phyloP scores from a whole-genome alignment of 768 basidiomycete genomes.

The Thelephora ganbajun region DNA sequence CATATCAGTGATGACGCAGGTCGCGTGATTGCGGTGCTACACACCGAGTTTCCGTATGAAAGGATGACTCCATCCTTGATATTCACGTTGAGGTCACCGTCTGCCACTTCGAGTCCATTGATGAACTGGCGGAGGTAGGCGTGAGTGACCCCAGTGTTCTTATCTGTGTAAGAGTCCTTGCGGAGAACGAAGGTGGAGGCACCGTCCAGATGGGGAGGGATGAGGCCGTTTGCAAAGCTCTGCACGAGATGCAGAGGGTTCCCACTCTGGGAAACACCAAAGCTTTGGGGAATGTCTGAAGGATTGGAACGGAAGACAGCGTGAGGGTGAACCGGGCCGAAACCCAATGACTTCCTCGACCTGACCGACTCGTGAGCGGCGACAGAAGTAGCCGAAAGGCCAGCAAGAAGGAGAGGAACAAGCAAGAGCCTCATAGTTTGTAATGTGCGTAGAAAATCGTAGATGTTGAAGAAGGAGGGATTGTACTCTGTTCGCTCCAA shows the following conservation, averaged over 20 bases:
- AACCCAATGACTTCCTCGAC: conserved; percentile 76
- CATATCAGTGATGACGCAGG: background rate
- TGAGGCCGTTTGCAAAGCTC: conserved; percentile 40
- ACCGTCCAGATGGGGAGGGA: conserved; percentile 23
- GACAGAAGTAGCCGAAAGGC: conserved; percentile 8
- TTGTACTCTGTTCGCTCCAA: no score
- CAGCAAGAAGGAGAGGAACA: conserved; percentile 7
- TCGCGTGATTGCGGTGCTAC: conserved; percentile 15
- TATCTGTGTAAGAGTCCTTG: conserved; percentile 79
- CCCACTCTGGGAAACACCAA: conserved; percentile 13
- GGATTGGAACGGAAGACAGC: conserved; percentile 46
- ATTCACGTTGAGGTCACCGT: conserved; percentile 91
- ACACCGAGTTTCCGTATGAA: conserved; percentile 78
- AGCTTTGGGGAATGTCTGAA: conserved; percentile 17
- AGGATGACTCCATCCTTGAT: conserved; percentile 71
- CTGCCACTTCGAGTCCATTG: conserved; percentile 76
- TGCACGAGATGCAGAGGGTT: conserved; percentile 52
- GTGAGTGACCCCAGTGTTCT: conserved; percentile 76
- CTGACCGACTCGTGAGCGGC: conserved; percentile 14
- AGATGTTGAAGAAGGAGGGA: no score
- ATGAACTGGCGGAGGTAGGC: conserved; percentile 77
- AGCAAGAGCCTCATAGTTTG: conserved; percentile 7
- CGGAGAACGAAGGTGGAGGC: conserved; percentile 44
- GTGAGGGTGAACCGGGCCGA: conserved; percentile 71
- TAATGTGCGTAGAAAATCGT: background rate